Evolutionary conservation across 2,329 filamentous ascomycete genomes (phyloP).

Genomic region (Chaetomium olivaceum): DNA sequence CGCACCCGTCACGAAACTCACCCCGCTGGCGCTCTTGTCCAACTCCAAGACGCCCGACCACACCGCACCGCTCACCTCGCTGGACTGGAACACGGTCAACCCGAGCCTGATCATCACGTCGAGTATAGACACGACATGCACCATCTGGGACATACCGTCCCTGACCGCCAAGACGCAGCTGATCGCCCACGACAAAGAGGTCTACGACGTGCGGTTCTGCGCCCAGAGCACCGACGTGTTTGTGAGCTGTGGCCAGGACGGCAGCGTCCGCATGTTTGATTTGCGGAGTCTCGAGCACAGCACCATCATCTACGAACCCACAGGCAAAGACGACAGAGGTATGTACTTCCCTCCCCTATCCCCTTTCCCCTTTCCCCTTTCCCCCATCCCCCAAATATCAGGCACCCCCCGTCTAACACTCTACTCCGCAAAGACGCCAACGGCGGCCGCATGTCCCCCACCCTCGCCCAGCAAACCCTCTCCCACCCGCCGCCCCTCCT

Average conservation of each 20-base stretch:
- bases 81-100: conserved; percentile 98
- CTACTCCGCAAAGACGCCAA: conserved; percentile 51
- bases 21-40: conserved; percentile 86
- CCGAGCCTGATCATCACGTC: conserved; percentile 98
- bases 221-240: conserved; percentile 98
- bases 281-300: conserved; percentile 94
- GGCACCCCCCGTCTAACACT: neutral
- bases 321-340: conserved; percentile 79
- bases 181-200: conserved; percentile 98
- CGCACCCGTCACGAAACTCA: conserved; percentile 72
- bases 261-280: conserved; percentile 98
- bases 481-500: conserved; percentile 74
- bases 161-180: conserved; percentile 96
- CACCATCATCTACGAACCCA: conserved; percentile 98
- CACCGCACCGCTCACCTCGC: conserved; percentile 89
- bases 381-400: neutral
- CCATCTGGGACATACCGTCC: conserved; percentile 98
- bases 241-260: conserved; percentile 95
- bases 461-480: conserved; percentile 75
- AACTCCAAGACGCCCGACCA: conserved; percentile 99
- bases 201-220: conserved; percentile 97
- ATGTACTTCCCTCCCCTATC: conserved; percentile 22
- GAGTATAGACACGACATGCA: conserved; percentile 98
- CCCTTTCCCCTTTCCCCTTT: too few relatives aligned
- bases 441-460: conserved; percentile 68